These are phyloP conservation scores for Mortierella sp. DNA, from an alignment of 371 early-diverging fungal species.

Conservation along the genomic window DNA sequence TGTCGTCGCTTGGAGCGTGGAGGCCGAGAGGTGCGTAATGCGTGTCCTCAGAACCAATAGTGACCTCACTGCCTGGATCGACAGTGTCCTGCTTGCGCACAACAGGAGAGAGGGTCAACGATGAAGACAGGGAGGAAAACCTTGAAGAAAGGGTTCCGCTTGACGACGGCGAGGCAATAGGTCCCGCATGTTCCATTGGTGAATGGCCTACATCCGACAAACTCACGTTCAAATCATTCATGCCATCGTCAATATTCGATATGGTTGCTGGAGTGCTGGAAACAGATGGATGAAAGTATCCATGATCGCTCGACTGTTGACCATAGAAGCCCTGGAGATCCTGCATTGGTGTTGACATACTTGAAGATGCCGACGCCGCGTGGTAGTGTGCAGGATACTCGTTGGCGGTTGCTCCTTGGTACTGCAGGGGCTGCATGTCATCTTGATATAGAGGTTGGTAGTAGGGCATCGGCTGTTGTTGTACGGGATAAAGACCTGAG, in stretches of 20 bases:
- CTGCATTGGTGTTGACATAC: neutral
- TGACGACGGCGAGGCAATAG: neutral
- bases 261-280: neutral
- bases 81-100: neutral
- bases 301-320: neutral
- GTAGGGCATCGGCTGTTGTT: neutral
- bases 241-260: no score
- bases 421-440: neutral
- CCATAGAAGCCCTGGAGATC: neutral
- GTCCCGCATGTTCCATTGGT: neutral
- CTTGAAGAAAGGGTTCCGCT: conserved; percentile 2
- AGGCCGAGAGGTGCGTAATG: neutral
- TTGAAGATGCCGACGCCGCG: neutral
- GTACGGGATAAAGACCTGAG: neutral
- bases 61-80: neutral
- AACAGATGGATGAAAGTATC: neutral
- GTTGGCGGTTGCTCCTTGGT: neutral
- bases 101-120: conserved; percentile 16
- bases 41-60: neutral
- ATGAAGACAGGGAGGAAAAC: conserved; percentile 14
- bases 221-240: no score
- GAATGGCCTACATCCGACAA: neutral
- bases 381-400: neutral
- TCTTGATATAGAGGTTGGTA: neutral
- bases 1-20: no score